Evolutionary conservation across 805 yeast species (phyloP).

Genomic region (Clavispora vitiphila): DNA sequence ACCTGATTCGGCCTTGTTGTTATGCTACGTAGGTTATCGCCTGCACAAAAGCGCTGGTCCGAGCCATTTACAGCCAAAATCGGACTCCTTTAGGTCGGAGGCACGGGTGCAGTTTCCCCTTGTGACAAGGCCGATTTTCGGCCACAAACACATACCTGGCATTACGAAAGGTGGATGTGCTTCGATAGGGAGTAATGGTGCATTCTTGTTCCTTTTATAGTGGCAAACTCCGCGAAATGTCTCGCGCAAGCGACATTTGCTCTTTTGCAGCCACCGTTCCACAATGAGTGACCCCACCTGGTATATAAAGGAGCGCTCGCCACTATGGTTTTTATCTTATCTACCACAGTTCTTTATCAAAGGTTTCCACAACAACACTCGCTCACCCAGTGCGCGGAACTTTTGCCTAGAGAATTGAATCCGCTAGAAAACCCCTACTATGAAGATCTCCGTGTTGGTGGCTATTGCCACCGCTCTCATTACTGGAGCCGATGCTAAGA

Average conservation of each 20-base stretch:
- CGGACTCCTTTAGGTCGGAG: no score
- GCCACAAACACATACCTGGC: no score
- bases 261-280: not conserved
- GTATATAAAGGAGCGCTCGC: slow-evolving; percentile 6
- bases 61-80: no score
- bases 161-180: no score
- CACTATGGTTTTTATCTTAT: slow-evolving; percentile 5
- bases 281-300: not conserved
- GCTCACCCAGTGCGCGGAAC: not conserved
- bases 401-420: not conserved
- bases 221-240: not conserved
- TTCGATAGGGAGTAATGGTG: no score
- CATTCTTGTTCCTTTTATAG: no score
- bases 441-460: slow-evolving; percentile 37
- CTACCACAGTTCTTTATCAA: slow-evolving; percentile 2
- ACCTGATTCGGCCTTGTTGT: no score
- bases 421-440: slow-evolving; percentile 7
- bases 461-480: slow-evolving; percentile 39
- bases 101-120: no score
- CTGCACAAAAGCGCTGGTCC: no score
- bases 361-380: not conserved
- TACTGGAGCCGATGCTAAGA: slow-evolving; percentile 44
- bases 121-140: no score
- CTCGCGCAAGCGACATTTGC: not conserved
- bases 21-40: no score